Evolutionary conservation across 2,329 filamentous ascomycete genomes (phyloP), one percentile per base, ranked within the genome.

Genomic region (Trichoderma oligosporum): DNA sequence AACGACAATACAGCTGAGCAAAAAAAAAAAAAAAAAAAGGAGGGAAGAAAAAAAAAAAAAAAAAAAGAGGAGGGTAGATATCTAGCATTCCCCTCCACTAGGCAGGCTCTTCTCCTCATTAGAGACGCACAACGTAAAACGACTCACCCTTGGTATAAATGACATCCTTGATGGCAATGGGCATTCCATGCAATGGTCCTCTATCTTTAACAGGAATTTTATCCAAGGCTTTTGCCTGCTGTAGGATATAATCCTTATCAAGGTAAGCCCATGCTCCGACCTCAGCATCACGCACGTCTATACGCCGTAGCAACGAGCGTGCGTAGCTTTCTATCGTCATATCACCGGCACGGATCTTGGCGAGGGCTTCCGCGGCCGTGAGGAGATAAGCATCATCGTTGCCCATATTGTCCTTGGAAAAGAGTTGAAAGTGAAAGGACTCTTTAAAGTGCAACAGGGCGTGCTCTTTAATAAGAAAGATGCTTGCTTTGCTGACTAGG

Each of bases 121-220:
- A 11, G 2, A 27, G 25, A 2, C 18, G 11, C 18, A 45, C 18
- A 38, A 4, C 5, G 41, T n/a, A 33, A 22, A 14, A 39, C 5
- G 16, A n/a, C 57, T n/a, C 57, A 77, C 78, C 78, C 67, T 79
- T 80, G 0, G 78, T 85, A 63, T 74, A 76, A 61, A 85, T 81
- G 2, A 85, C 74, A 71, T 86, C 83, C 64, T 85, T 85, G 9
- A 85, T 73, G 1, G 74, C 83, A n/a, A 86, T 69, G 0, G 80
- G 75, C 6, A 85, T 66, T 1, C 82, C 82, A 63, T 85, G 82
- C 0, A 86, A 67, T 0, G 78, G 79, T 0, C 82, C 82, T 55
- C 82, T 71, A 56, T 80, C 61, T 1, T 73, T 70, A 0, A 61
- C 41, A 0, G 81, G 78, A 2, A 84, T 61, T 22, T 69, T 60